Conservation (phyloP, 345 rosid species). For the Sisymbrium irio region DNA sequence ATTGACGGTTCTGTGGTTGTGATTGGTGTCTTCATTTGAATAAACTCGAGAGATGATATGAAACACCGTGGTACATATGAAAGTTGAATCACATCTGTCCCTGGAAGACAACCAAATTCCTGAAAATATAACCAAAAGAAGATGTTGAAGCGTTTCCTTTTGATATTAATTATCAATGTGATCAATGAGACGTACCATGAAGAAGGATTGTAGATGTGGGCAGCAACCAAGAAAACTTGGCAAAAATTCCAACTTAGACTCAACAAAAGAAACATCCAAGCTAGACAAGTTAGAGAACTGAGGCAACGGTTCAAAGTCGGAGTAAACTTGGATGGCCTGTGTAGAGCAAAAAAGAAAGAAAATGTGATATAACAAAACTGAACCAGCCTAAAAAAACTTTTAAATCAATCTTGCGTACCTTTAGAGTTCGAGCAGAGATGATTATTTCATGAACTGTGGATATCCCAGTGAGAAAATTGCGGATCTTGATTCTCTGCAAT, state of each 20-base stretch:
- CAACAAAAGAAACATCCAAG: neutral
- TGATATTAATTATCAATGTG: neutral
- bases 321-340: neutral
- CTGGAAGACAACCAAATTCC: neutral
- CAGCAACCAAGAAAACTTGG: neutral
- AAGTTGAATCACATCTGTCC: neutral
- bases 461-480: neutral
- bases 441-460: neutral
- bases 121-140: neutral
- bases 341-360: neutral
- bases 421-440: neutral
- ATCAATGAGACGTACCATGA: neutral
- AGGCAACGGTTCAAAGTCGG: neutral
- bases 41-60: neutral
- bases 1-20: neutral
- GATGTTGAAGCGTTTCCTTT: neutral
- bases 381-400: no score
- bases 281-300: neutral
- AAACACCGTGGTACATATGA: neutral
- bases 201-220: neutral
- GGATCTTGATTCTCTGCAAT: neutral
- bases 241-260: neutral
- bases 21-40: neutral
- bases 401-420: neutral
- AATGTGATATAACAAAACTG: neutral